Evolutionary conservation across 208 protist genomes (phyloP).

Genomic region (Trypanosoma conorhini): DNA sequence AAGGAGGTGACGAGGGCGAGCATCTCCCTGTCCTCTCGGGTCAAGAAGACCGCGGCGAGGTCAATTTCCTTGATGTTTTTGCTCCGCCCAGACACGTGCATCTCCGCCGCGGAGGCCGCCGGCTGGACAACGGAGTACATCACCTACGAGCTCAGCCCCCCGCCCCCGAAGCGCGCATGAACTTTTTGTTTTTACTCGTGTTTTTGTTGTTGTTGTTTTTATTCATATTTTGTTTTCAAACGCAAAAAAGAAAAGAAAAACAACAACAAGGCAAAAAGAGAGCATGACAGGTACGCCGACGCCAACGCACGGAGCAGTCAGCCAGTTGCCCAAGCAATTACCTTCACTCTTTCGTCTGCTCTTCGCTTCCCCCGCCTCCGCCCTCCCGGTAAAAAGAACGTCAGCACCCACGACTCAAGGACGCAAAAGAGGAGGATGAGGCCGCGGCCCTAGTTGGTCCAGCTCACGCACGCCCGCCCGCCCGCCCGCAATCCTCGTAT

Average conservation of each 20-base stretch:
- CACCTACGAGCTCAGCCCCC: not conserved
- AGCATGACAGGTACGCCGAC: not conserved
- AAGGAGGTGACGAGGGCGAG: slow-evolving; percentile 75
- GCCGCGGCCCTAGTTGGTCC: too few relatives aligned
- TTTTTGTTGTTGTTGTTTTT: too few relatives aligned
- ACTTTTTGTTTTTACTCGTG: too few relatives aligned
- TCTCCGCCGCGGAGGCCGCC: slow-evolving; percentile 26
- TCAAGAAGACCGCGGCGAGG: slow-evolving; percentile 64
- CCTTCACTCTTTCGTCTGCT: not conserved
- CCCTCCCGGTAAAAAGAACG: not conserved
- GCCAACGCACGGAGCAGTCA: not conserved
- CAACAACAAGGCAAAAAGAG: not conserved
- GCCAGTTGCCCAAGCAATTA: not conserved
- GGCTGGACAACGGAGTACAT: slow-evolving; percentile 26
- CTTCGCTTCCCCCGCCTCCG: not conserved
- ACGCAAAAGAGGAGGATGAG: not conserved
- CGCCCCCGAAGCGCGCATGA: not conserved
- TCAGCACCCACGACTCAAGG: not conserved
- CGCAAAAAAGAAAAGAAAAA: slow-evolving; percentile 1
- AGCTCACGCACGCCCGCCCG: not conserved
- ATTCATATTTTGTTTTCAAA: not conserved
- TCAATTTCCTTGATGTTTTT: slow-evolving; percentile 78
- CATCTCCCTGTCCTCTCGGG: slow-evolving; percentile 49
- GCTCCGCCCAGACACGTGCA: slow-evolving; percentile 70
- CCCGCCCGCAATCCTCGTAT: not conserved